Conservation (phyloP, 2,329 filamentous ascomycete species). For the Colletotrichum siamense region DNA sequence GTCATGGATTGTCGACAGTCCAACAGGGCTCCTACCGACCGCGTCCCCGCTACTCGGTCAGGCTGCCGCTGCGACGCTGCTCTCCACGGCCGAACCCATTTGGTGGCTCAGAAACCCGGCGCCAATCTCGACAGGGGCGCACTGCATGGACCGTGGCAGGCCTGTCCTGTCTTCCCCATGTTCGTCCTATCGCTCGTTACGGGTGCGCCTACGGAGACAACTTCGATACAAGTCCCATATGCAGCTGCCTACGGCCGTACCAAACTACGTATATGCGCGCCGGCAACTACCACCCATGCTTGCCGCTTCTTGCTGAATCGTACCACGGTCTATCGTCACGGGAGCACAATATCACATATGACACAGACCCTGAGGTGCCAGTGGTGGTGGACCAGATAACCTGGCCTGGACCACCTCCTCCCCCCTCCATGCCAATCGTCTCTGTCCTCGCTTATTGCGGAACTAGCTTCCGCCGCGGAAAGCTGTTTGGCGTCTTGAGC, state of each 20-base stretch:
- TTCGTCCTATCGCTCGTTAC: not conserved
- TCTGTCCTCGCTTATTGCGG: constrained; percentile 5
- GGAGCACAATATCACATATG: not conserved
- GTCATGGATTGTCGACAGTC: not conserved
- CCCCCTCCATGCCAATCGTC: not conserved
- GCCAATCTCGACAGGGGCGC: not conserved
- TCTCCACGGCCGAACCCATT: not conserved
- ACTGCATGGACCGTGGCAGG: not conserved
- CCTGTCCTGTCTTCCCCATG: not conserved
- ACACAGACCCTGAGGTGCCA: not conserved
- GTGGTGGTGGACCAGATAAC: not conserved
- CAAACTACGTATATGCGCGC: not conserved
- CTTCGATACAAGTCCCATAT: not conserved
- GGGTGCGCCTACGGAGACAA: not conserved
- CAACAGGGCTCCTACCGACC: not conserved
- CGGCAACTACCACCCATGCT: not conserved
- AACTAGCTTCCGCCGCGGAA: constrained; percentile 9
- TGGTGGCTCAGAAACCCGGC: not conserved
- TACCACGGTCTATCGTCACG: not conserved
- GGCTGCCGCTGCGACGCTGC: not conserved
- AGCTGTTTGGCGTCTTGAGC: not conserved
- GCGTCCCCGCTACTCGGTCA: not conserved
- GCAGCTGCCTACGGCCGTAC: constrained; percentile 12
- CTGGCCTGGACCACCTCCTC: not conserved
- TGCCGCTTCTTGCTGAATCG: not conserved